Conservation (phyloP, 441 rosid genomes). For the Pelargonium fulgidum region DNA sequence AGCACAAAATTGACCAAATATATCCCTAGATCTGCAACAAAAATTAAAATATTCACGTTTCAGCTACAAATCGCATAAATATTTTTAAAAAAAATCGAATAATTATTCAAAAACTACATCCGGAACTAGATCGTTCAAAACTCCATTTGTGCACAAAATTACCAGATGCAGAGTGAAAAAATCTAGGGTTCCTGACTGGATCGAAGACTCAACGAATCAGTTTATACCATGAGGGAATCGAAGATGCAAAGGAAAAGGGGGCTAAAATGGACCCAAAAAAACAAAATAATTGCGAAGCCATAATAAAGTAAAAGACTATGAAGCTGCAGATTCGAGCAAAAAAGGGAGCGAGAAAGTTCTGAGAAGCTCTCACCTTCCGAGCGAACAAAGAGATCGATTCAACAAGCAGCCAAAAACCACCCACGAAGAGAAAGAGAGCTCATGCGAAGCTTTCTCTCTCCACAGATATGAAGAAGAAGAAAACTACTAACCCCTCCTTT, state of each 20-base stretch:
- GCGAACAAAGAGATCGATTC: constrained; percentile 31
- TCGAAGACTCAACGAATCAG: constrained; percentile 35
- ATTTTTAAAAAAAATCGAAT: not conserved
- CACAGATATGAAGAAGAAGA: not conserved
- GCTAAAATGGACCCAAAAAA: constrained; percentile 12
- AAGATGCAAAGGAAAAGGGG: constrained; percentile 26
- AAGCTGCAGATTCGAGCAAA: constrained; percentile 36
- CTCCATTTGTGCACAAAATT: constrained; percentile 16
- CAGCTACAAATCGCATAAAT: constrained; percentile 25
- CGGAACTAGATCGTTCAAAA: constrained; percentile 37
- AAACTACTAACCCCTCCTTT: constrained; percentile 13
- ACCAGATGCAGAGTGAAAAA: constrained; percentile 21
- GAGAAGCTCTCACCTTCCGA: constrained; percentile 38
- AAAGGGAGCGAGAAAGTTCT: constrained; percentile 32
- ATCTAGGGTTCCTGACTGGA: constrained; percentile 34
- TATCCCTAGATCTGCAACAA: constrained; percentile 55
- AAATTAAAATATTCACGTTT: not conserved
- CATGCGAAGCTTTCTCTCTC: constrained; percentile 28
- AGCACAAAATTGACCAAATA: constrained; percentile 26
- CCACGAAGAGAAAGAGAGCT: constrained; percentile 22
- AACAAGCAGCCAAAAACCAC: constrained; percentile 3
- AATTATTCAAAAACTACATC: constrained; percentile 11
- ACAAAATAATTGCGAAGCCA: not conserved
- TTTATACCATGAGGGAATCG: constrained; percentile 33
- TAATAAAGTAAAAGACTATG: constrained; percentile 10